phyloP scores from a whole-genome alignment of 2,329 filamentous ascomycete species.

The Cladophialophora exuberans region DNA sequence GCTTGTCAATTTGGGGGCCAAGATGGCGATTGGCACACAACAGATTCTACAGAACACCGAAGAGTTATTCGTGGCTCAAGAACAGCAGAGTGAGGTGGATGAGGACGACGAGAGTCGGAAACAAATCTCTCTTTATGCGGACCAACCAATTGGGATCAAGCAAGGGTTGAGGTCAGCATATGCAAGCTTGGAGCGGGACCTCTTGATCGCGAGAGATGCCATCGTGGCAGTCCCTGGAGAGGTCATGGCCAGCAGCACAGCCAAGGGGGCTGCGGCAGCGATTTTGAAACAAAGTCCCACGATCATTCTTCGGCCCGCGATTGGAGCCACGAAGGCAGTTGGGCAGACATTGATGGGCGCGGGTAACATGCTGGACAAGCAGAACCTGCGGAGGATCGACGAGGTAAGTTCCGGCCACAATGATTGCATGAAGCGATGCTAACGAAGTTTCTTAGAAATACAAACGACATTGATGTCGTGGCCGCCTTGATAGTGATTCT shows the following conservation, averaged over 20 bases:
- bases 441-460: conserved; percentile 26
- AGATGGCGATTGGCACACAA: conserved; percentile 91
- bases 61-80: conserved; percentile 63
- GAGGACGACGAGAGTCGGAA: conserved; percentile 71
- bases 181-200: conserved; percentile 78
- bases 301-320: conserved; percentile 85
- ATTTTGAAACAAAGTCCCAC: conserved; percentile 85
- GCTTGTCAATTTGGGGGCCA: conserved; percentile 90
- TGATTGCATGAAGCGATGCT: conserved; percentile 6
- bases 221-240: conserved; percentile 94
- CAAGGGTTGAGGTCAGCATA: conserved; percentile 85
- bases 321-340: conserved; percentile 86
- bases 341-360: conserved; percentile 89
- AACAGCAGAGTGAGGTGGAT: conserved; percentile 60
- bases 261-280: conserved; percentile 76
- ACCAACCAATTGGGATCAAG: conserved; percentile 86
- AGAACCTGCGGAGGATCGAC: conserved; percentile 77
- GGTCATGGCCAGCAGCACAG: conserved; percentile 81
- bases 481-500: not conserved
- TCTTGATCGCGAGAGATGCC: conserved; percentile 84
- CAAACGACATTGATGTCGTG: conserved; percentile 25
- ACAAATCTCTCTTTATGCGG: conserved; percentile 87
- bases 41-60: conserved; percentile 90
- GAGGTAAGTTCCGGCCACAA: conserved; percentile 69
- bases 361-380: conserved; percentile 85